phyloP scores from a whole-genome alignment of 1,284 basidiomycete genomes.

The Pholiota adiposa region DNA sequence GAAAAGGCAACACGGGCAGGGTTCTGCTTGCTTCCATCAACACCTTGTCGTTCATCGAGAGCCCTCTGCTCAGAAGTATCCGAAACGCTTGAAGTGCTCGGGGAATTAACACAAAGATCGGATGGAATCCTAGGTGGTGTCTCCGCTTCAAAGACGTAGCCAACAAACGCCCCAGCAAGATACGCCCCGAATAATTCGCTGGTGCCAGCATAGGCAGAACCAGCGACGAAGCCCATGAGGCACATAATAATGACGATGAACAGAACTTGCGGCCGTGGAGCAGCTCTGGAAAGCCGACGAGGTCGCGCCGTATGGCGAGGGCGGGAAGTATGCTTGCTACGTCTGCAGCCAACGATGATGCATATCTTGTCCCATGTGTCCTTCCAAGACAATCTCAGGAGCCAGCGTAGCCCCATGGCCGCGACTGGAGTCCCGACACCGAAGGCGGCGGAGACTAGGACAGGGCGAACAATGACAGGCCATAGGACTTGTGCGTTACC shows the following conservation, averaged over 20 bases:
- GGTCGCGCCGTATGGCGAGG: too few species aligned
- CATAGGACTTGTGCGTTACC: conserved; percentile 23
- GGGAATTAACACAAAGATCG: not conserved
- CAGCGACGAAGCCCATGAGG: conserved; percentile 38
- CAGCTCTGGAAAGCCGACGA: too few species aligned
- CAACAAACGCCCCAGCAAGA: conserved; percentile 38
- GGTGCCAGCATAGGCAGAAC: conserved; percentile 39
- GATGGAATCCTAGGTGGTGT: not conserved
- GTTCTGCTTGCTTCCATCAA: conserved; percentile 3
- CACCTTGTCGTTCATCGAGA: not conserved
- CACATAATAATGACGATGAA: conserved; percentile 31
- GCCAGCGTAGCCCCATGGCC: conserved; percentile 16
- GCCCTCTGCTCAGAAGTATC: not conserved
- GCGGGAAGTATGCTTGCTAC: too few species aligned
- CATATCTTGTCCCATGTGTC: not conserved
- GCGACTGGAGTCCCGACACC: conserved; percentile 30
- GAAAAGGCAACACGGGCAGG: conserved; percentile 28
- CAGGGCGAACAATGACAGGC: conserved; percentile 38
- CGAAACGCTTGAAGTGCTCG: not conserved
- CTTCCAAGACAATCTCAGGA: not conserved
- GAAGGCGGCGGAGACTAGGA: conserved; percentile 43
- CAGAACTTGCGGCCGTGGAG: conserved; percentile 20
- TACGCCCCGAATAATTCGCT: conserved; percentile 45
- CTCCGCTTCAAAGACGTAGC: conserved; percentile 28
- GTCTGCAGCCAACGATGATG: too few species aligned